Base-by-base conservation (phyloP, 2,329 filamentous ascomycete species). In the Fusarium hainanense region DNA sequence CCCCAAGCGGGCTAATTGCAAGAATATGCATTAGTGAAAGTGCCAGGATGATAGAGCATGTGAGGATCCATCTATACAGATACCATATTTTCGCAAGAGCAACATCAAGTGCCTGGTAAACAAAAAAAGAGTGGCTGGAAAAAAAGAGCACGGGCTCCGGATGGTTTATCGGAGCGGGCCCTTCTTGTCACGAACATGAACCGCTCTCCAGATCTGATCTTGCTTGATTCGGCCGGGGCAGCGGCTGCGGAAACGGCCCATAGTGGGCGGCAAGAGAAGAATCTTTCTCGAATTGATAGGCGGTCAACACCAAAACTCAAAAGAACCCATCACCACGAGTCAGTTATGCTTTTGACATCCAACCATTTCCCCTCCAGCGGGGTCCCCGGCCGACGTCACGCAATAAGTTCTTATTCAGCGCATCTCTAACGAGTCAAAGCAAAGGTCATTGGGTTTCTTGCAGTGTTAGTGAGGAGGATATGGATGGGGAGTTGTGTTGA, bases 161-260 rank as follows among this genome's bases (percentile, higher is more conserved):
- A 48, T 50, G 62, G 67, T 68, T 69, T 46, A 58, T 58, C 67
- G 63, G 63, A 46, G 63, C 58, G 67, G 63, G 54, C 67, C 57
- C 68, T 67, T 12, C 28, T 42, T 58, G 44, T 48, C 63, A 59
- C 43, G 50, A 63, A 63, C 62, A 59, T 48, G 50, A 63, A 63
- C 66, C 21, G 65, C 34, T 49, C 30, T 27, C 34, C 37, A 27
- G 54, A 63, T 44, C 50, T n/a, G 49, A 52, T 51, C 32, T 51
- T 27, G 32, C 41, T 63, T 68, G 67, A 67, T 49, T 56, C 46
- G 41, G 46, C 63, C 46, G 54, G 57, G 62, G 44, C 42, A 51
- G 23, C 40, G 61, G 46, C 42, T 23, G 37, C 30, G 51, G 16
- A 27, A 42, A 23, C 20, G 41, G 18, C 34, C 34, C 18, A 43